Evolutionary conservation across 1,139 yeast genomes (phyloP).

Genomic region (Yamadazyma blattariae): DNA sequence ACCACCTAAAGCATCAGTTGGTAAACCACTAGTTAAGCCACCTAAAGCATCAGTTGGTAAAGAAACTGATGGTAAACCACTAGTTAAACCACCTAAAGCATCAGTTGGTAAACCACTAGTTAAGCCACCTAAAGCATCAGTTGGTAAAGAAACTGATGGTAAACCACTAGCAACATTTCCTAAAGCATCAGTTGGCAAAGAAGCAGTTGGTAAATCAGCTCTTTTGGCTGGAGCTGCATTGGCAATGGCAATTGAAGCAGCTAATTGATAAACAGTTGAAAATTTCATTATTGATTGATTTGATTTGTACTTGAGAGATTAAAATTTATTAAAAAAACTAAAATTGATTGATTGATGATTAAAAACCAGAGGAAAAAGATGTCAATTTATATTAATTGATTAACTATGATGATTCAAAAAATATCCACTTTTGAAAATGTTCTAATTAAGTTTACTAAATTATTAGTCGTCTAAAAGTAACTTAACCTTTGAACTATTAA

Average conservation of each 20-base stretch:
- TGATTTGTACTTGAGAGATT: neutral
- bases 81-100: constrained; percentile 1
- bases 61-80: constrained; percentile 4
- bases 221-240: constrained; percentile 8
- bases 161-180: constrained; percentile 3
- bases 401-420: neutral
- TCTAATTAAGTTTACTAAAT: too few species aligned
- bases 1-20: constrained; percentile 1
- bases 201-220: constrained; percentile 5
- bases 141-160: constrained; percentile 4
- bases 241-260: constrained; percentile 4
- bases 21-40: constrained; percentile 1
- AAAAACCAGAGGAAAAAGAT: neutral
- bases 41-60: constrained; percentile 3
- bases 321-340: neutral
- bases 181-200: constrained; percentile 3
- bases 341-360: constrained; percentile 1
- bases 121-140: neutral
- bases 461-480: too few species aligned
- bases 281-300: constrained; percentile 8
- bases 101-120: constrained; percentile 3
- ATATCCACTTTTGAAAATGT: too few species aligned
- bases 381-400: constrained; percentile 1
- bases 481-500: too few species aligned
- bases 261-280: constrained; percentile 7